Conservation (phyloP, 805 yeast genomes). For the Spencermartinsiella europaea region DNA sequence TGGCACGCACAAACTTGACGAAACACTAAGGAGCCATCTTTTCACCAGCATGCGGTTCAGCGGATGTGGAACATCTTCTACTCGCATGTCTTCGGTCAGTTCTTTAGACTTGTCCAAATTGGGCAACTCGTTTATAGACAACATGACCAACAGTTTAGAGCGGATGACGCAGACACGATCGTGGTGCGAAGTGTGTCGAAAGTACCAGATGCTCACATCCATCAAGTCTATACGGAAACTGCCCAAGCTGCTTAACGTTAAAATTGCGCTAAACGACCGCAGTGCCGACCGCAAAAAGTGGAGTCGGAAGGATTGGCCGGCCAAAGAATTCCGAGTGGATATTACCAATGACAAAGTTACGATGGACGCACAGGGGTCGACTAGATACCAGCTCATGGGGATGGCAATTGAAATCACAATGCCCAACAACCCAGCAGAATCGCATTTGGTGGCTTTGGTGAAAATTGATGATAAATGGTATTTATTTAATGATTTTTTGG, state of each 20-base stretch:
- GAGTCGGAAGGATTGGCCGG: conserved; percentile 16
- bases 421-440: conserved; percentile 21
- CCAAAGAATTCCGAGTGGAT: conserved; percentile 8
- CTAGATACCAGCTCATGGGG: conserved; percentile 30
- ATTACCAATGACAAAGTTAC: conserved; percentile 8
- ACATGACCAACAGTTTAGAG: conserved; percentile 18
- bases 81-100: conserved; percentile 16
- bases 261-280: conserved; percentile 6
- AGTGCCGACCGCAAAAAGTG: conserved; percentile 10
- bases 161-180: conserved; percentile 40
- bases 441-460: conserved; percentile 34
- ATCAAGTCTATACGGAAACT: conserved; percentile 30
- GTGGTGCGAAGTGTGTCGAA: conserved; percentile 48
- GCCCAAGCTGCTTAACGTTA: conserved; percentile 16
- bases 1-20: conserved; percentile 3
- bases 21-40: not conserved
- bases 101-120: conserved; percentile 21
- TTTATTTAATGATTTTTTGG: conserved; percentile 87
- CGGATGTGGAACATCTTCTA: conserved; percentile 22
- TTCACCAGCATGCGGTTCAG: not conserved
- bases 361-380: not conserved
- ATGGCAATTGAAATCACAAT: conserved; percentile 32
- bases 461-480: conserved; percentile 50
- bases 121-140: conserved; percentile 16
- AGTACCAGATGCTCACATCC: conserved; percentile 51